Evolutionary conservation across 306 rosid species (phyloP).

Genomic region (Fragaria iinumae): DNA sequence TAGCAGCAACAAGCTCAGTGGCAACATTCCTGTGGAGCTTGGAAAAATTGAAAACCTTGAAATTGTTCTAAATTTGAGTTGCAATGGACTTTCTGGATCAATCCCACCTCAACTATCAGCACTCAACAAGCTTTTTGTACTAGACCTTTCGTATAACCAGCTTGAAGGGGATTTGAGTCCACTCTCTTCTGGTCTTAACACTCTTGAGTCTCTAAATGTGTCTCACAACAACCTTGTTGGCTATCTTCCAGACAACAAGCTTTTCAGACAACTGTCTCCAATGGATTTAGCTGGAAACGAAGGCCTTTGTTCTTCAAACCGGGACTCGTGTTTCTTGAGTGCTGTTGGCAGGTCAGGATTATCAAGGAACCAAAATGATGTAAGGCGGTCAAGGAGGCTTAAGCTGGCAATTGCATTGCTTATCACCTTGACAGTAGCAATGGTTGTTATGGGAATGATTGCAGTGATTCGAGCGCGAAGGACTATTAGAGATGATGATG

Average conservation of each 20-base stretch:
- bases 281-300: constrained; percentile 64
- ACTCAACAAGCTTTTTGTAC: constrained; percentile 70
- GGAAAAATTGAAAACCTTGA: constrained; percentile 65
- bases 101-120: constrained; percentile 71
- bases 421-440: constrained; percentile 57
- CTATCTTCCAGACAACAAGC: constrained; percentile 78
- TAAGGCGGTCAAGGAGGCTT: constrained; percentile 50
- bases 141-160: constrained; percentile 84
- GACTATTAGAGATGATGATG: constrained; percentile 50
- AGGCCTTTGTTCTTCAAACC: constrained; percentile 66
- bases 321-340: constrained; percentile 59
- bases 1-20: constrained; percentile 67
- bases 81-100: constrained; percentile 63
- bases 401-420: constrained; percentile 74
- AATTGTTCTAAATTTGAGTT: constrained; percentile 81
- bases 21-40: constrained; percentile 63
- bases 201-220: constrained; percentile 84
- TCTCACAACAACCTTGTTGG: constrained; percentile 74
- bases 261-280: constrained; percentile 71
- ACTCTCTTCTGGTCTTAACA: constrained; percentile 54
- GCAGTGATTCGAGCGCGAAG: constrained; percentile 76
- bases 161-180: constrained; percentile 71
- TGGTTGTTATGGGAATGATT: constrained; percentile 68
- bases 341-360: constrained; percentile 36
- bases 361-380: constrained; percentile 32